Evolutionary conservation across 129 eudicot species (phyloP).

Genomic region (Ambrosia artemisiifolia): DNA sequence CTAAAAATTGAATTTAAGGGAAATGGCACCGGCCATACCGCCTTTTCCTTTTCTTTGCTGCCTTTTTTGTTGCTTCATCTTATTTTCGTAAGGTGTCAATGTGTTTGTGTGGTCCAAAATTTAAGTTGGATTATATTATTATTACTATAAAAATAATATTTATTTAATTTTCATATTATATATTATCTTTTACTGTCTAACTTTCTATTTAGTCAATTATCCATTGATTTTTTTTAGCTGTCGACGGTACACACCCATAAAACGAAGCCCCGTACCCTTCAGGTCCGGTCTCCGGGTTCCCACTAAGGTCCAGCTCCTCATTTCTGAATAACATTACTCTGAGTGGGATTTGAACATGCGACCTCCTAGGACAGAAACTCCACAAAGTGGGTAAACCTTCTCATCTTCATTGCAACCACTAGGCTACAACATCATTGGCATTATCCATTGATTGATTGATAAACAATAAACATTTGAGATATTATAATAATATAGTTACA

Average conservation of each 20-base stretch:
- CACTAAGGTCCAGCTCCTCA: no score
- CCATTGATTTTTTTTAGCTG: no score
- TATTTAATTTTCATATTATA: background rate
- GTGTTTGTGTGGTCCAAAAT: conserved; percentile 23
- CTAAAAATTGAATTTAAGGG: conserved; percentile 19
- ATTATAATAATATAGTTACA: no score
- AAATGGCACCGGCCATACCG: conserved; percentile 40
- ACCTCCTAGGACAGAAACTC: no score
- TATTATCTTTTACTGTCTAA: background rate
- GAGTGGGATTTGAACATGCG: no score
- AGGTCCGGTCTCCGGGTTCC: no score
- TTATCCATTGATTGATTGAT: background rate
- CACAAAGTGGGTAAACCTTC: no score
- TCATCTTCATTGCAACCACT: no score
- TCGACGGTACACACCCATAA: no score
- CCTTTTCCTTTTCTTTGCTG: conserved; percentile 13
- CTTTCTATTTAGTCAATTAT: conserved; percentile 4
- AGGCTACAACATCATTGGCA: no score
- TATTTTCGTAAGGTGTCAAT: conserved; percentile 16
- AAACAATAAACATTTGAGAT: background rate
- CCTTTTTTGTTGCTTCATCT: background rate
- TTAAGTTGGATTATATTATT: background rate
- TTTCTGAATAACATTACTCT: no score
- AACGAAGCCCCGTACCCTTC: no score
- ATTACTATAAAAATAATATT: background rate